Evolutionary conservation across 2,329 filamentous ascomycete species (phyloP).

Genomic region (Pseudocercospora pini-densiflorae): DNA sequence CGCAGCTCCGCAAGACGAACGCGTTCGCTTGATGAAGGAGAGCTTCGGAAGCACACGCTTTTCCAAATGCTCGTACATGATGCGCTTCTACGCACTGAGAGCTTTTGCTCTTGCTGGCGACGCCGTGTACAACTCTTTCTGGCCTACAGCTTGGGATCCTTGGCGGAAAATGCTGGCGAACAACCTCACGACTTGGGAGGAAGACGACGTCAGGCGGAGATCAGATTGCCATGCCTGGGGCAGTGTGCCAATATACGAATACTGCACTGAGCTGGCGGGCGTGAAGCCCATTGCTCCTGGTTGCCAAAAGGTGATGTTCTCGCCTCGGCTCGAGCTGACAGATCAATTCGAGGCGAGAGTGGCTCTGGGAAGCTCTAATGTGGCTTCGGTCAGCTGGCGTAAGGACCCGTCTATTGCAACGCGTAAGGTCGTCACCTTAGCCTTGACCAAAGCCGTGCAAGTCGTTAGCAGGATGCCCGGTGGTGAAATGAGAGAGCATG

Average conservation of each 20-base stretch:
- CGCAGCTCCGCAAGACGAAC: constrained; percentile 29
- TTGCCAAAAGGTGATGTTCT: constrained; percentile 32
- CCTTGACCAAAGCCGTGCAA: not conserved
- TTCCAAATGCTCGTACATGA: constrained; percentile 32
- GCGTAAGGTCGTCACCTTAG: not conserved
- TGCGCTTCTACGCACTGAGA: constrained; percentile 49
- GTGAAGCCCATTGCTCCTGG: constrained; percentile 30
- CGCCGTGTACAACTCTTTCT: constrained; percentile 42
- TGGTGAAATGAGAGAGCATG: not conserved
- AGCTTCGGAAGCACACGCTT: constrained; percentile 31
- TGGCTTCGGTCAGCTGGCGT: constrained; percentile 8
- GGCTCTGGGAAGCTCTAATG: constrained; percentile 33
- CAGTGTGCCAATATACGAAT: constrained; percentile 50
- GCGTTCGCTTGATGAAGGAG: constrained; percentile 34
- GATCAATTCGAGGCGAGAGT: constrained; percentile 33
- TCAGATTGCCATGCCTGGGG: constrained; percentile 54
- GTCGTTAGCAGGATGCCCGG: not conserved
- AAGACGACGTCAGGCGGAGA: constrained; percentile 49
- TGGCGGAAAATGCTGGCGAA: constrained; percentile 46
- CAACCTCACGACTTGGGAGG: constrained; percentile 49
- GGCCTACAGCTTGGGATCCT: constrained; percentile 37
- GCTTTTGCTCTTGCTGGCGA: constrained; percentile 43
- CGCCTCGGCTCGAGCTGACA: constrained; percentile 36
- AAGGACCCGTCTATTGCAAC: not conserved
- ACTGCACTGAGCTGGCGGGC: constrained; percentile 44